Evolutionary conservation across 2,329 filamentous ascomycete genomes (phyloP).

Genomic region (Colletotrichum tropicicola): DNA sequence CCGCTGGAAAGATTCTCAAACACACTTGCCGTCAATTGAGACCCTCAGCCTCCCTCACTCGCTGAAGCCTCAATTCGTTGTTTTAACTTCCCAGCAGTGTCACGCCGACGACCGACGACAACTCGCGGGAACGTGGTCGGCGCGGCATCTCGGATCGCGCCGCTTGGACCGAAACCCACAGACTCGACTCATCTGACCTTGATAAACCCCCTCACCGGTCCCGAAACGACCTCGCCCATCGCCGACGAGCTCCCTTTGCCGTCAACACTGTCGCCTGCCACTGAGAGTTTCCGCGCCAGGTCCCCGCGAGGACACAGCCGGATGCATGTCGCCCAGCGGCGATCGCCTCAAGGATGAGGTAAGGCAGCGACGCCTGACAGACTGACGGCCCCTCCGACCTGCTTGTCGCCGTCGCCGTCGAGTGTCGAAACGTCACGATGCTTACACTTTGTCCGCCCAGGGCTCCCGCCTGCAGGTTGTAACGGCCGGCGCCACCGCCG

Average conservation of each 20-base stretch:
- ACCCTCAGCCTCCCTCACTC: constrained; percentile 29
- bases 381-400: neutral
- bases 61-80: neutral
- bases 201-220: constrained; percentile 19
- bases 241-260: neutral
- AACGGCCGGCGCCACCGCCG: constrained; percentile 70
- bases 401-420: neutral
- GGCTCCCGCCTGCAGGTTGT: constrained; percentile 66
- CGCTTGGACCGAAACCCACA: constrained; percentile 24
- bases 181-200: constrained; percentile 25
- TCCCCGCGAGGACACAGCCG: constrained; percentile 32
- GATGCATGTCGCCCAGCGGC: constrained; percentile 46
- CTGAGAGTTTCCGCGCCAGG: constrained; percentile 8
- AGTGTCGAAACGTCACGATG: constrained; percentile 13
- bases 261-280: neutral
- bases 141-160: constrained; percentile 15
- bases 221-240: constrained; percentile 17
- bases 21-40: constrained; percentile 19
- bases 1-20: constrained; percentile 7
- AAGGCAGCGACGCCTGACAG: constrained; percentile 31
- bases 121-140: constrained; percentile 7
- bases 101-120: constrained; percentile 1
- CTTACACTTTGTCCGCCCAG: constrained; percentile 40
- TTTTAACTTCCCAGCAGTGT: constrained; percentile 21
- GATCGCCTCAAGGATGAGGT: constrained; percentile 68